These are phyloP conservation scores for Metschnikowia reukaufii DNA, from an alignment of 805 yeast species.

Conservation along the genomic window DNA sequence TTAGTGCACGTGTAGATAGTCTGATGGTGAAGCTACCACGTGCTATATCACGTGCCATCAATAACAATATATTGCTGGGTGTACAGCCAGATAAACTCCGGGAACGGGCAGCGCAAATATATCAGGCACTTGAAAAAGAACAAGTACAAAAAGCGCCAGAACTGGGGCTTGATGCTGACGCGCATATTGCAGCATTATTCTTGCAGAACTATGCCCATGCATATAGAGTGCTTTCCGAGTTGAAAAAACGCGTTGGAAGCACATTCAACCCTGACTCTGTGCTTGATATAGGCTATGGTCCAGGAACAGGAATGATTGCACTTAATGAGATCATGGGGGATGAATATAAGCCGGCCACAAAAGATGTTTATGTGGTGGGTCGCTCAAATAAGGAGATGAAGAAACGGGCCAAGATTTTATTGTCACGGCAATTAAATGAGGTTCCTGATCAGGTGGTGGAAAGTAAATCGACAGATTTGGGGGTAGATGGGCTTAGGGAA, in stretches of 20 bases:
- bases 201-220: slow-evolving; percentile 77
- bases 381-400: slow-evolving; percentile 61
- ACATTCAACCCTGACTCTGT: slow-evolving; percentile 65
- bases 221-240: slow-evolving; percentile 64
- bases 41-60: slow-evolving; percentile 55
- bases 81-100: slow-evolving; percentile 65
- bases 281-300: slow-evolving; percentile 84
- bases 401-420: slow-evolving; percentile 70
- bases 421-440: slow-evolving; percentile 67
- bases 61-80: slow-evolving; percentile 59
- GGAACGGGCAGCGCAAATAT: slow-evolving; percentile 58
- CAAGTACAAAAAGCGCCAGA: slow-evolving; percentile 53
- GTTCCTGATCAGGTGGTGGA: slow-evolving; percentile 8
- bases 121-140: slow-evolving; percentile 48
- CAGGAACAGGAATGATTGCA: slow-evolving; percentile 89
- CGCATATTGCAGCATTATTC: slow-evolving; percentile 77
- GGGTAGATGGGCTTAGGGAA: slow-evolving; percentile 6
- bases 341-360: slow-evolving; percentile 56
- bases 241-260: slow-evolving; percentile 53
- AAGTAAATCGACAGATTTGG: not conserved
- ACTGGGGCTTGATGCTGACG: slow-evolving; percentile 59
- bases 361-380: slow-evolving; percentile 75
- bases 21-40: slow-evolving; percentile 56
- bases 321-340: slow-evolving; percentile 78
- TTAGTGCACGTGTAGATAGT: slow-evolving; percentile 55